Evolutionary conservation across 2,329 filamentous ascomycete genomes (phyloP), one percentile per base, ranked within the genome.

Genomic region (Biscogniauxia marginata): DNA sequence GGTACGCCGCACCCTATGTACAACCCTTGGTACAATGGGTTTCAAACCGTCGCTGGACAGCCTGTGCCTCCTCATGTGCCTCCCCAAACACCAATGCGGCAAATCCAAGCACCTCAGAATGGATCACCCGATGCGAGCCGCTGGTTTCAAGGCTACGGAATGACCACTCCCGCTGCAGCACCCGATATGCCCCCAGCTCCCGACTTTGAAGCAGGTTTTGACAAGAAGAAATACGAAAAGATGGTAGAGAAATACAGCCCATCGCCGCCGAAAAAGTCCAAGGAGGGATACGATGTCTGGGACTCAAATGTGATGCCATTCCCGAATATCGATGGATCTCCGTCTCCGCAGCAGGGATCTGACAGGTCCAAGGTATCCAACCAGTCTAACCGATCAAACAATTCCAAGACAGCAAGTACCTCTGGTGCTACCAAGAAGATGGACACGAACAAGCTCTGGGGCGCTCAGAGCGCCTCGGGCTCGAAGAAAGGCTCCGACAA

Each of bases 1-100:
- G 78, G 79, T 3, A 71, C 74, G 50, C 75, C 76, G 3, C 74
- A 79, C 55, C 77, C 77, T 2, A 51, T 65, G 9, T 66, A 74
- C 19, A 80, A 79, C 23, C 74, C 75, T 0, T 81, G 74, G 62
- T 75, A 74, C 20, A 61, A 75, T 45, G 76, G 76, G 1, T 77
- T 76, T 56, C 62, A 67, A 9, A 60, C 65, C 7, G 60, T 47
- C 16, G 51, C 51, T 25, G 59, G 58, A 44, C 62, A 59, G 19
- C 60, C 55, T 21, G 50, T 23, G 9, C 57, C 56, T 39, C 47
- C 53, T 9, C 49, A 50, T 23, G 20, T 43, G 25, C 45, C 52
- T 21, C 49, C 34, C 50, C 49, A 43, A 13, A 8, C 47, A 1
- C 49, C 47, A 52, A 2, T 48, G 46, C 13, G 22, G 34, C 39